Evolutionary conservation across 768 basidiomycete genomes (phyloP).

Genomic region (Leucocoprinus birnbaumii): DNA sequence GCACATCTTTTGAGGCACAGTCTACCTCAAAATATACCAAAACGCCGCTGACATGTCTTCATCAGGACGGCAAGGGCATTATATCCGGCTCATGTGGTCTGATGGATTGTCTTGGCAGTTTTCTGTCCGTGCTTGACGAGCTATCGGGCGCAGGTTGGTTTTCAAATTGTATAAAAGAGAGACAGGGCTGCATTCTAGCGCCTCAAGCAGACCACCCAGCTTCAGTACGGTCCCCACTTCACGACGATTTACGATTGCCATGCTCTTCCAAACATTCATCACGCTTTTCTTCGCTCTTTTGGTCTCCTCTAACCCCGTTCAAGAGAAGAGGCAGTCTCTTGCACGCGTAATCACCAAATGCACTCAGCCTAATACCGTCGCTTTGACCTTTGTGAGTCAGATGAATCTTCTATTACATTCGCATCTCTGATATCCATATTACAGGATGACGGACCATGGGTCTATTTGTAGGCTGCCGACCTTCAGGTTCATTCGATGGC

Average conservation of each 20-base stretch:
- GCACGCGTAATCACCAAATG: slow-evolving; percentile 34
- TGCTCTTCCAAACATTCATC: slow-evolving; percentile 16
- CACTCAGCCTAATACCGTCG: slow-evolving; percentile 34
- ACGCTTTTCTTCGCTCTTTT: slow-evolving; percentile 15
- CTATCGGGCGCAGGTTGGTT: not conserved
- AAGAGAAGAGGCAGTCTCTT: slow-evolving; percentile 15
- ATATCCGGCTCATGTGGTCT: not conserved
- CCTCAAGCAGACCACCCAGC: not conserved
- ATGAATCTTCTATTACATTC: not conserved
- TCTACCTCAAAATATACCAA: not conserved
- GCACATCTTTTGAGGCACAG: not conserved
- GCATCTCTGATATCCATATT: not conserved
- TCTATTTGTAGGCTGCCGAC: slow-evolving; percentile 27
- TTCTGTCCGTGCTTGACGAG: not conserved
- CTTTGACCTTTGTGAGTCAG: slow-evolving; percentile 40
- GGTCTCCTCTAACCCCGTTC: slow-evolving; percentile 11
- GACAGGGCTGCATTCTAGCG: not conserved
- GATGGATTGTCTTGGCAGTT: not conserved
- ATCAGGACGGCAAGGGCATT: not conserved
- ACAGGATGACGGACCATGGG: slow-evolving; percentile 44
- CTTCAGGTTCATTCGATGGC: not conserved
- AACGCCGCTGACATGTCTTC: not conserved
- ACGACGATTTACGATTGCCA: not conserved
- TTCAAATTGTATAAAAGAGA: not conserved
- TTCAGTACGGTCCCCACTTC: not conserved